These are phyloP conservation scores for Halophytophthora polymorphica DNA, from an alignment of 352 stramenopile genomes.

Conservation along the genomic window DNA sequence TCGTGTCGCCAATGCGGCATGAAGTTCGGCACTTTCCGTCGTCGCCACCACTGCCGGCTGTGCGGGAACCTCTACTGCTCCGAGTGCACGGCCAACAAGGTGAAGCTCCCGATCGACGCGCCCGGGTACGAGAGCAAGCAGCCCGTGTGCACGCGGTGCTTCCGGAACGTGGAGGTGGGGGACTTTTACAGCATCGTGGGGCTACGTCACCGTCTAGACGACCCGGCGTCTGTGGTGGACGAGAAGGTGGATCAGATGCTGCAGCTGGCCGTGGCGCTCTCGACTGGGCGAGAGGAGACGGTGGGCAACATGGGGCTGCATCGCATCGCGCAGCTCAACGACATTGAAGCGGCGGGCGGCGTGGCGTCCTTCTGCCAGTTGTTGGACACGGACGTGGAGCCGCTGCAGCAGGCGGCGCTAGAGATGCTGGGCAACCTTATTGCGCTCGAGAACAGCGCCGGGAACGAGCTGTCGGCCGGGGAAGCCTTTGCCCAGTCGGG, in stretches of 20 bases:
- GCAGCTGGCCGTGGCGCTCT: slow-evolving; percentile 58
- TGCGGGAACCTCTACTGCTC: slow-evolving; percentile 74
- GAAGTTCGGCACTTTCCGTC: slow-evolving; percentile 74
- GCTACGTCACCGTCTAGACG: slow-evolving; percentile 51
- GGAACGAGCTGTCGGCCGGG: slow-evolving; percentile 58
- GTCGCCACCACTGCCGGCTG: slow-evolving; percentile 72
- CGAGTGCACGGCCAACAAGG: slow-evolving; percentile 73
- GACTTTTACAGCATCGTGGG: slow-evolving; percentile 79
- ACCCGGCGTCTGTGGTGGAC: slow-evolving; percentile 31
- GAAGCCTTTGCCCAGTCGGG: slow-evolving; percentile 68
- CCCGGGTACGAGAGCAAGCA: slow-evolving; percentile 66
- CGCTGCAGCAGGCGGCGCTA: slow-evolving; percentile 52
- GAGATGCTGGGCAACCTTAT: slow-evolving; percentile 80
- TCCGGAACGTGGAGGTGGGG: slow-evolving; percentile 59
- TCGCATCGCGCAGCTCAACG: slow-evolving; percentile 78
- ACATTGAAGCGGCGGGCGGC: slow-evolving; percentile 77
- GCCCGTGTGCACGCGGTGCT: slow-evolving; percentile 71
- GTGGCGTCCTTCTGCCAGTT: slow-evolving; percentile 71
- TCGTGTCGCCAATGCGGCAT: slow-evolving; percentile 62
- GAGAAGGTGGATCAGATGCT: slow-evolving; percentile 72
- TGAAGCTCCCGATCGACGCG: slow-evolving; percentile 55
- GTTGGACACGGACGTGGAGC: slow-evolving; percentile 46
- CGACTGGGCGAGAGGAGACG: slow-evolving; percentile 57
- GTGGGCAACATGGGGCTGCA: slow-evolving; percentile 64
- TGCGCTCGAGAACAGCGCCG: slow-evolving; percentile 66